Evolutionary conservation across 2,329 filamentous ascomycete species (phyloP).

Genomic region (Aspergillus tanneri): DNA sequence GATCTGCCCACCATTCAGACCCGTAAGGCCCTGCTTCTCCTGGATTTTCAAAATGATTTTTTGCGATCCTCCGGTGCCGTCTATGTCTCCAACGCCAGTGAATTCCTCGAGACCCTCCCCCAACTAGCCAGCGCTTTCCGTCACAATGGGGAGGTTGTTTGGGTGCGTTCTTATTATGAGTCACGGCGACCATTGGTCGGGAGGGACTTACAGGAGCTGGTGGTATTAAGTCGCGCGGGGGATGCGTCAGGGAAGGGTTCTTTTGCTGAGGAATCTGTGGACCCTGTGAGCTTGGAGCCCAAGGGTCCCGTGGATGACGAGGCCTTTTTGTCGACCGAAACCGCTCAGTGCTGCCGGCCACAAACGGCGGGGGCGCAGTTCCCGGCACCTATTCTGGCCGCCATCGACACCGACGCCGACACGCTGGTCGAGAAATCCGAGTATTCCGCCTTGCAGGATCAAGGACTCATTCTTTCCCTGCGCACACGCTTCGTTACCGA

Average conservation of each 20-base stretch:
- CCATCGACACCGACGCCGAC: slow-evolving; percentile 54
- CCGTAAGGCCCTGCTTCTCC: slow-evolving; percentile 70
- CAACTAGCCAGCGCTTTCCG: slow-evolving; percentile 72
- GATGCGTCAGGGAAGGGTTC: slow-evolving; percentile 16
- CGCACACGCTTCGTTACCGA: slow-evolving; percentile 87
- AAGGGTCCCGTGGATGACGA: slow-evolving; percentile 36
- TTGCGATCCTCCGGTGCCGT: slow-evolving; percentile 66
- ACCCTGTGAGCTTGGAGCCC: slow-evolving; percentile 19
- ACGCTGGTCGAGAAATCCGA: slow-evolving; percentile 66
- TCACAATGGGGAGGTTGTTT: slow-evolving; percentile 70
- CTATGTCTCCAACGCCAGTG: slow-evolving; percentile 61
- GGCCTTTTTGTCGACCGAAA: slow-evolving; percentile 42
- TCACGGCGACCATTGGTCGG: slow-evolving; percentile 58
- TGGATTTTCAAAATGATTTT: slow-evolving; percentile 93
- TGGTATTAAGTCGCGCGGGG: slow-evolving; percentile 43
- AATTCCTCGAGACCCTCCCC: slow-evolving; percentile 66
- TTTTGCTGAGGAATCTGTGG: slow-evolving; percentile 7
- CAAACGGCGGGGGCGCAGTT: slow-evolving; percentile 50
- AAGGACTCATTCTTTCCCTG: slow-evolving; percentile 70
- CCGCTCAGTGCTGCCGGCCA: slow-evolving; percentile 40
- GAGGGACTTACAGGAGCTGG: slow-evolving; percentile 48
- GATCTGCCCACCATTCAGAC: slow-evolving; percentile 54
- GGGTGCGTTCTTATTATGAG: slow-evolving; percentile 76
- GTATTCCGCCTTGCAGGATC: slow-evolving; percentile 83
- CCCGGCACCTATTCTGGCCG: slow-evolving; percentile 48